These are phyloP conservation scores for Lactarius sanguifluus DNA, from an alignment of 768 basidiomycete genomes.

Conservation along the genomic window DNA sequence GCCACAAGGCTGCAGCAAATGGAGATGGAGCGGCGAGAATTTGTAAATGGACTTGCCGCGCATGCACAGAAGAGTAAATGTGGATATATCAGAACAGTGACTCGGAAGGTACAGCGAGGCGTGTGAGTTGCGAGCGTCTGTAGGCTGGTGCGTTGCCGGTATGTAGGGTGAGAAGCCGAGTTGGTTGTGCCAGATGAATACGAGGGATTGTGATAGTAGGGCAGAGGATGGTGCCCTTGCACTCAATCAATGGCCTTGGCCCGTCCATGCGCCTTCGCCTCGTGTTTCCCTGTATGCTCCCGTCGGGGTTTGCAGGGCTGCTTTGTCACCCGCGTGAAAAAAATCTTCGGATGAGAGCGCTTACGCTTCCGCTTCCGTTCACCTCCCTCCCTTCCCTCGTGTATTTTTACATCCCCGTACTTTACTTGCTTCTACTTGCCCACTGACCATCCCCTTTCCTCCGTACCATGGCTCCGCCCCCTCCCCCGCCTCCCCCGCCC, in stretches of 20 bases:
- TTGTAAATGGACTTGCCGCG: neutral
- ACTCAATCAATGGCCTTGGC: too few species aligned
- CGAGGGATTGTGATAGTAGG: slow-evolving; percentile 4
- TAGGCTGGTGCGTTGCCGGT: neutral
- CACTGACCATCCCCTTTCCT: neutral
- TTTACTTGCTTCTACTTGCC: neutral
- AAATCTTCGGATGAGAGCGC: neutral
- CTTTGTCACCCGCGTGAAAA: neutral
- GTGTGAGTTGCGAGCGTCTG: slow-evolving; percentile 3
- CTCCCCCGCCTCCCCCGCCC: slow-evolving; percentile 22
- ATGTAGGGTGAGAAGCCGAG: neutral
- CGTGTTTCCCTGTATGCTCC: slow-evolving; percentile 7
- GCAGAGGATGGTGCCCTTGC: neutral
- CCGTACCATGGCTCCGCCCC: slow-evolving; percentile 24
- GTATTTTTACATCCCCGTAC: slow-evolving; percentile 11
- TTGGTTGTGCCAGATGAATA: slow-evolving; percentile 1
- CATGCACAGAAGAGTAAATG: neutral
- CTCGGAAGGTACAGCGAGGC: neutral
- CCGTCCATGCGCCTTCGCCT: slow-evolving; percentile 3
- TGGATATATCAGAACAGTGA: neutral
- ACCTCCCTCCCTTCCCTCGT: neutral
- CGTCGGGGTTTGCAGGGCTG: slow-evolving; percentile 16
- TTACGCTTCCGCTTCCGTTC: neutral
- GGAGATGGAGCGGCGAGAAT: slow-evolving; percentile 7
- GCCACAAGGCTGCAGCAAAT: slow-evolving; percentile 13